phyloP scores from a whole-genome alignment of 768 basidiomycete species.

The Tulasnella sp. region DNA sequence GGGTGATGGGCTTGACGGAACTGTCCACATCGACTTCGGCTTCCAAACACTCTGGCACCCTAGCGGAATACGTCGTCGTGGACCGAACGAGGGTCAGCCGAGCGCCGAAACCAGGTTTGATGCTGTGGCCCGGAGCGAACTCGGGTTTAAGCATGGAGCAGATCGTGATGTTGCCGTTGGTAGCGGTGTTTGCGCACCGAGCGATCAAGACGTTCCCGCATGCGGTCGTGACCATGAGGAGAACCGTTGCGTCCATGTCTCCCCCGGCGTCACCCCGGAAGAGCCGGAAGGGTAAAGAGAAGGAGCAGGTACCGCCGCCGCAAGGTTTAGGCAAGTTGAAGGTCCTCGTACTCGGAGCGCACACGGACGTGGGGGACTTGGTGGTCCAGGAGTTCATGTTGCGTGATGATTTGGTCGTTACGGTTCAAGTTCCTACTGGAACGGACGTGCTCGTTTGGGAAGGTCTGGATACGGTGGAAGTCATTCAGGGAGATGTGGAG shows the following conservation, averaged over 20 bases:
- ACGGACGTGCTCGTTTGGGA: conserved; percentile 64
- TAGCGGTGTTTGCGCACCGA: conserved; percentile 80
- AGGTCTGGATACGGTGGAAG: conserved; percentile 31
- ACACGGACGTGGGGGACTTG: conserved; percentile 75
- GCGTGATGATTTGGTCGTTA: conserved; percentile 67
- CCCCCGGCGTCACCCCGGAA: conserved; percentile 32
- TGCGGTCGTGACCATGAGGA: conserved; percentile 39
- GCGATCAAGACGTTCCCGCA: conserved; percentile 68
- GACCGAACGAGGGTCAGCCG: conserved; percentile 78
- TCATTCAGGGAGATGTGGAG: conserved; percentile 31
- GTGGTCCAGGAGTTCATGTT: conserved; percentile 75
- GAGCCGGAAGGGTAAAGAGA: conserved; percentile 11
- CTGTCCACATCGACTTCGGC: conserved; percentile 44
- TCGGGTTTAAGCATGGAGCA: conserved; percentile 62
- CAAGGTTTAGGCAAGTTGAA: background rate
- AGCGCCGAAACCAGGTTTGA: conserved; percentile 60
- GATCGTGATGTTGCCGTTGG: conserved; percentile 77
- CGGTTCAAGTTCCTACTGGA: conserved; percentile 63
- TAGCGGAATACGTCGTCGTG: conserved; percentile 85
- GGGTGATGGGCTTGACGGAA: conserved; percentile 82
- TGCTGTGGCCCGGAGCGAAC: background rate
- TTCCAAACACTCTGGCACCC: conserved; percentile 60
- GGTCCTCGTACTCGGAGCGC: conserved; percentile 72
- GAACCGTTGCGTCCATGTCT: background rate
- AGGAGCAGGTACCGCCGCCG: background rate